phyloP scores from a whole-genome alignment of 805 yeast species.

The Cyberlindnera mycetangii region DNA sequence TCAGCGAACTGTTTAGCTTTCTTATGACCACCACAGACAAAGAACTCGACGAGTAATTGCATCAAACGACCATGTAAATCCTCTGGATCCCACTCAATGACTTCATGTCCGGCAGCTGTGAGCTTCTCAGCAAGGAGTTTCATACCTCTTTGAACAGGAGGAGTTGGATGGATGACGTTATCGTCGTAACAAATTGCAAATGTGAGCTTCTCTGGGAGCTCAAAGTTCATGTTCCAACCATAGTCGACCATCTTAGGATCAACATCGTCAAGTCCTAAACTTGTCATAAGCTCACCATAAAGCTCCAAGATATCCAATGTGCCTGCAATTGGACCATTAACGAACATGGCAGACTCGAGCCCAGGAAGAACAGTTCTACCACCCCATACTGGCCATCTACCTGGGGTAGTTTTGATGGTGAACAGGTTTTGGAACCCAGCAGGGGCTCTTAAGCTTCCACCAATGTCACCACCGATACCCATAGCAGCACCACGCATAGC shows the following conservation, averaged over 20 bases:
- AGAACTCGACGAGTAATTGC: conserved; percentile 35
- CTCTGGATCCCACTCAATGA: conserved; percentile 46
- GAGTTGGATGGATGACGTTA: conserved; percentile 43
- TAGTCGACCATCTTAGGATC: conserved; percentile 35
- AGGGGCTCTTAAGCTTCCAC: conserved; percentile 50
- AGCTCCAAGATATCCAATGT: conserved; percentile 36
- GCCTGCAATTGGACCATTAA: conserved; percentile 47
- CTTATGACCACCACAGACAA: conserved; percentile 36
- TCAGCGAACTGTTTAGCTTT: conserved; percentile 33
- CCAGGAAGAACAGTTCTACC: conserved; percentile 23
- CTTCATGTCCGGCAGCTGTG: conserved; percentile 46
- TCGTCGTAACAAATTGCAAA: conserved; percentile 43
- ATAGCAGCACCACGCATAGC: conserved; percentile 42
- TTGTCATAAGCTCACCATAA: conserved; percentile 31
- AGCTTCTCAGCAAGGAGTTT: conserved; percentile 31
- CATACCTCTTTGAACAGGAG: conserved; percentile 48
- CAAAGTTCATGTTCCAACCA: conserved; percentile 1
- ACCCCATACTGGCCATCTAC: conserved; percentile 37
- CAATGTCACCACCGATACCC: conserved; percentile 58
- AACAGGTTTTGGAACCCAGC: conserved; percentile 41
- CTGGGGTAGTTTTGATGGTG: conserved; percentile 43
- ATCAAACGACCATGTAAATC: conserved; percentile 34
- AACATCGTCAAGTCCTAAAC: conserved; percentile 5
- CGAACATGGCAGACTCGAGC: conserved; percentile 36
- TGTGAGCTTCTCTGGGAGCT: conserved; percentile 35